Percentiles rank a stretch among this genome's conserved stretches.
Conservation (phyloP, 345 rosid species). For the Populus davidiana region DNA sequence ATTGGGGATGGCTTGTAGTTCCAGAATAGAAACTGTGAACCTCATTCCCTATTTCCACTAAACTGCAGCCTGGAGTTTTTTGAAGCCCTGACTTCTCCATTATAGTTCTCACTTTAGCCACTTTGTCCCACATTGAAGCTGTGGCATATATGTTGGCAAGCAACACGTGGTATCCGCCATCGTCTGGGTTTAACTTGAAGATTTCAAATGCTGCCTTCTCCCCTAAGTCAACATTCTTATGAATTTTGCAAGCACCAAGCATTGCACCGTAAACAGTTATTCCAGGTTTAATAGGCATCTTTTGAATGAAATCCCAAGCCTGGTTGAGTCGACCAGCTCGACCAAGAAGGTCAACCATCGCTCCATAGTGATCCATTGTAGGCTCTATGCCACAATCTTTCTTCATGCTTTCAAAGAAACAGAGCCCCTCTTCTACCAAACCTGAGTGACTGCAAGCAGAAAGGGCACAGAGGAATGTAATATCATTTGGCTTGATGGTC, state of each 20-base stretch:
- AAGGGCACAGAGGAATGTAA: slow-evolving; percentile 23
- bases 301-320: slow-evolving; percentile 33
- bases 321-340: slow-evolving; percentile 30
- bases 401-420: slow-evolving; percentile 22
- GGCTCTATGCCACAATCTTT: slow-evolving; percentile 26
- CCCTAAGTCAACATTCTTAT: slow-evolving; percentile 25
- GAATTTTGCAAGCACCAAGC: slow-evolving; percentile 36
- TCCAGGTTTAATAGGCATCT: slow-evolving; percentile 31
- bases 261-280: slow-evolving; percentile 34
- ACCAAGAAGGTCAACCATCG: slow-evolving; percentile 35
- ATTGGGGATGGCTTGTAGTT: slow-evolving; percentile 26
- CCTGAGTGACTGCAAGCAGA: slow-evolving; percentile 36
- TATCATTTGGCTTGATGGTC: slow-evolving; percentile 18
- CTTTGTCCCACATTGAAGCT: slow-evolving; percentile 32
- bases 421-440: slow-evolving; percentile 30
- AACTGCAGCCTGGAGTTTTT: slow-evolving; percentile 37
- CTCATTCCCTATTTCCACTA: slow-evolving; percentile 23
- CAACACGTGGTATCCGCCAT: slow-evolving; percentile 30
- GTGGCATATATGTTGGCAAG: slow-evolving; percentile 32
- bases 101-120: slow-evolving; percentile 23
- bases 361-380: slow-evolving; percentile 32
- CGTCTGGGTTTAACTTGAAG: slow-evolving; percentile 28
- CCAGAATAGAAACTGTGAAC: slow-evolving; percentile 32
- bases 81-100: slow-evolving; percentile 31
- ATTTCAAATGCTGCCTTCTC: slow-evolving; percentile 27